Conservation (phyloP, 768 basidiomycete genomes). For the Macrolepiota dolichaula region DNA sequence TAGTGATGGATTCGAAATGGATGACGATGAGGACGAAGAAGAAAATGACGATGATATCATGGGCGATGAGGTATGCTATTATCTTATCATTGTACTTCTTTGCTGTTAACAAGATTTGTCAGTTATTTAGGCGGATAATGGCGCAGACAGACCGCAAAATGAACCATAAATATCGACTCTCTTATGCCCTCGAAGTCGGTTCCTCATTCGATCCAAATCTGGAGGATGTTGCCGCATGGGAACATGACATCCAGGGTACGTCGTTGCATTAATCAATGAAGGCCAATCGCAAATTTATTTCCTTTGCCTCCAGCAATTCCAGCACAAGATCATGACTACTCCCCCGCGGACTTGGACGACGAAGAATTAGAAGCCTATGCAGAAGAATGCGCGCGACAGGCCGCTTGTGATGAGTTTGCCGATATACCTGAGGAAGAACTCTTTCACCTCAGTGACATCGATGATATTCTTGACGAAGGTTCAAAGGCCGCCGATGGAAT, state of each 20-base stretch:
- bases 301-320: neutral
- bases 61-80: slow-evolving; percentile 54
- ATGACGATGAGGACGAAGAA: slow-evolving; percentile 38
- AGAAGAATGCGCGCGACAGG: slow-evolving; percentile 42
- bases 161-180: slow-evolving; percentile 54
- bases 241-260: slow-evolving; percentile 46
- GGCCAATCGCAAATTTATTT: neutral
- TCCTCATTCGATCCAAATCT: slow-evolving; percentile 75
- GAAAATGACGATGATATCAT: slow-evolving; percentile 58
- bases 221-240: slow-evolving; percentile 63
- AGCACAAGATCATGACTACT: neutral
- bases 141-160: slow-evolving; percentile 46
- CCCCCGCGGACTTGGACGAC: slow-evolving; percentile 47
- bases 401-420: slow-evolving; percentile 42
- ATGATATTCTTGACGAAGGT: slow-evolving; percentile 14
- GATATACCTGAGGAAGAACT: slow-evolving; percentile 43
- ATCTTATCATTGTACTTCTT: slow-evolving; percentile 1
- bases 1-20: slow-evolving; percentile 49
- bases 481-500: slow-evolving; percentile 21
- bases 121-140: slow-evolving; percentile 71
- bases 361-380: slow-evolving; percentile 61
- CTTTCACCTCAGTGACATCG: slow-evolving; percentile 17
- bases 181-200: slow-evolving; percentile 66
- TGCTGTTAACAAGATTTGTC: neutral
- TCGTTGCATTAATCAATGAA: neutral